These are phyloP conservation scores for Termitomyces sp. DNA, from an alignment of 768 basidiomycete genomes.

Conservation along the genomic window DNA sequence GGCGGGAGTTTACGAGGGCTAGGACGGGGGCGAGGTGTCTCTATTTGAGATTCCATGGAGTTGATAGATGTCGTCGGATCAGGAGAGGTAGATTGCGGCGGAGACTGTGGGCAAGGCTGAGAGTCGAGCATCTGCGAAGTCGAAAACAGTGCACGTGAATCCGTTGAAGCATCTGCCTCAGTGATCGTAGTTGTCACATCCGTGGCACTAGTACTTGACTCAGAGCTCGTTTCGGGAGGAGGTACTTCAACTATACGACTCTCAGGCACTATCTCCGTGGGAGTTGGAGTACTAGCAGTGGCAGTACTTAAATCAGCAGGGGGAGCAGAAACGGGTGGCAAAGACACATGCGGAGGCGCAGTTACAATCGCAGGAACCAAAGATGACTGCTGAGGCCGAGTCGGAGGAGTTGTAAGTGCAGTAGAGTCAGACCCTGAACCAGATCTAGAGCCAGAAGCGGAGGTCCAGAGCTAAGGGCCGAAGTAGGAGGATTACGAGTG, in stretches of 20 bases:
- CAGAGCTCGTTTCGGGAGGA: neutral
- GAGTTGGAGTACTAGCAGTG: neutral
- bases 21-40: neutral
- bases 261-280: neutral
- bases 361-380: neutral
- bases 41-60: no score
- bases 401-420: neutral
- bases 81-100: neutral
- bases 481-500: no score
- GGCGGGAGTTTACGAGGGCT: slow-evolving; percentile 2
- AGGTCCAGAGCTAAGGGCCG: neutral
- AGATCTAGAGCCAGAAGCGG: neutral
- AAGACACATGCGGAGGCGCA: neutral
- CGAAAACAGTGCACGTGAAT: neutral
- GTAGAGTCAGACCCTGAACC: neutral
- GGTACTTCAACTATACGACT: neutral
- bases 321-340: neutral
- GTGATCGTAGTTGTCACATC: neutral
- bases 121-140: neutral
- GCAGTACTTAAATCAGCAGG: neutral
- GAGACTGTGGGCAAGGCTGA: neutral
- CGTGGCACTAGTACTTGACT: neutral
- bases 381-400: neutral
- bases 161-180: neutral
- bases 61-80: neutral